These are phyloP conservation scores for Chalaropsis thielavioides DNA, from an alignment of 2,329 filamentous ascomycete species.

Conservation along the genomic window DNA sequence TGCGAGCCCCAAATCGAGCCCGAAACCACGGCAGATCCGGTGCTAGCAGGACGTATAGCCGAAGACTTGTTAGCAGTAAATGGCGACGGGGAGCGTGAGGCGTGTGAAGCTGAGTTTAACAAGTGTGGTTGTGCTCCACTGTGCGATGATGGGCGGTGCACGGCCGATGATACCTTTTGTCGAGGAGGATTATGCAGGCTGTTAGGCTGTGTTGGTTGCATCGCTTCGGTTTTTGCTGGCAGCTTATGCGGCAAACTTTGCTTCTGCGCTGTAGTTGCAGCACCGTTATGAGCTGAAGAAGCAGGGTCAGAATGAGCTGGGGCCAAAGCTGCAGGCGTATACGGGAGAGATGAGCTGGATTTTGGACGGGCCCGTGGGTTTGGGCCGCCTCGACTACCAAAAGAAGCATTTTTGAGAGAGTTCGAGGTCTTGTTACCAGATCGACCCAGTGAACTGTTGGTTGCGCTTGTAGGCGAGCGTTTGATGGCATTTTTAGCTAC, in stretches of 20 bases:
- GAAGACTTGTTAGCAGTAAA: neutral
- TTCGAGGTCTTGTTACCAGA: neutral
- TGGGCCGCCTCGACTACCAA: neutral
- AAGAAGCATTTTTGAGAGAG: neutral
- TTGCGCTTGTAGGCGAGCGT: neutral
- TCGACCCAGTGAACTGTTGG: neutral
- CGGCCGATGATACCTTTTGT: neutral
- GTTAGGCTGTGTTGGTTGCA: constrained; percentile 4
- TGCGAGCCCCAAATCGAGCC: neutral
- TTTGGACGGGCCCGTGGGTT: constrained; percentile 9
- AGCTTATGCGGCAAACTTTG: neutral
- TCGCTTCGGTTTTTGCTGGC: neutral
- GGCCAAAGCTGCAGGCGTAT: neutral
- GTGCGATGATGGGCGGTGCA: constrained; percentile 6
- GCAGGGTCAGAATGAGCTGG: neutral
- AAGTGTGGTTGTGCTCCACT: neutral
- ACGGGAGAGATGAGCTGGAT: constrained; percentile 4
- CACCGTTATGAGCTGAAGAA: neutral
- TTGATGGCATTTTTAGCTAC: constrained; percentile 27
- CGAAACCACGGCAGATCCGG: neutral
- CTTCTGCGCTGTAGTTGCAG: neutral
- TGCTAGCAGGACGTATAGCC: neutral
- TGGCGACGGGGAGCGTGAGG: neutral
- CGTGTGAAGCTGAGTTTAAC: neutral
- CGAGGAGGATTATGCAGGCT: constrained; percentile 11